Conservation (phyloP, 2,329 filamentous ascomycete genomes). For the Diaporthe sp. region DNA sequence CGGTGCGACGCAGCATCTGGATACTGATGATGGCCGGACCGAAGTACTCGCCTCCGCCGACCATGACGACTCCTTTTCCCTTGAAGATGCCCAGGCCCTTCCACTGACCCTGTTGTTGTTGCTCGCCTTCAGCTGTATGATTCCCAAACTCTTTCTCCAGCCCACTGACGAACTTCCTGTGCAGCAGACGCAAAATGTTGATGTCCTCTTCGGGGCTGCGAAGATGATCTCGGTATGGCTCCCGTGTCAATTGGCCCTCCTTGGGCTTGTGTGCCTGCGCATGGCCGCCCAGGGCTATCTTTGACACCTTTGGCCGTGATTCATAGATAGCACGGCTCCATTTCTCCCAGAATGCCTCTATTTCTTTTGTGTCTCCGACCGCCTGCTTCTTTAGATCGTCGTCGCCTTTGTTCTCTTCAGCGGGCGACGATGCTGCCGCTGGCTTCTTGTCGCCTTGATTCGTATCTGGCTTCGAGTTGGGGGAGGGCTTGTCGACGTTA, state of each 20-base stretch:
- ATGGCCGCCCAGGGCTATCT: conserved; percentile 30
- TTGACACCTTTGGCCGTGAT: conserved; percentile 29
- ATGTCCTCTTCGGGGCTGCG: conserved; percentile 33
- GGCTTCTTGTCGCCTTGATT: conserved; percentile 21
- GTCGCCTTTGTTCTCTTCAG: background rate
- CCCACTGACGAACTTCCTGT: conserved; percentile 53
- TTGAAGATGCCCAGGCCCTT: conserved; percentile 35
- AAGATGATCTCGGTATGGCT: conserved; percentile 34
- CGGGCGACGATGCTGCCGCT: conserved; percentile 3
- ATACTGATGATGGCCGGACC: conserved; percentile 63
- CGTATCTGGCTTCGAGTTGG: background rate
- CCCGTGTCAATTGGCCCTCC: conserved; percentile 31
- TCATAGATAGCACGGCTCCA: conserved; percentile 37
- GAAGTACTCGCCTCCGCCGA: conserved; percentile 60
- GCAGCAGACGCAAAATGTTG: conserved; percentile 40
- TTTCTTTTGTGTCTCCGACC: conserved; percentile 33
- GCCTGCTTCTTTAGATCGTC: background rate
- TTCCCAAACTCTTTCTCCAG: conserved; percentile 46
- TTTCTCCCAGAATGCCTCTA: conserved; percentile 36
- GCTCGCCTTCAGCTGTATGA: conserved; percentile 45
- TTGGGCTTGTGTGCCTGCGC: conserved; percentile 34
- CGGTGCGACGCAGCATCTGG: conserved; percentile 63
- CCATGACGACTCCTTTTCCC: conserved; percentile 61
- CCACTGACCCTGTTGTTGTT: conserved; percentile 48
- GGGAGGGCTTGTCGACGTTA: background rate